These are phyloP conservation scores for Sugiyamaella xylanicola DNA, from an alignment of 1,139 yeast species.

Conservation along the genomic window DNA sequence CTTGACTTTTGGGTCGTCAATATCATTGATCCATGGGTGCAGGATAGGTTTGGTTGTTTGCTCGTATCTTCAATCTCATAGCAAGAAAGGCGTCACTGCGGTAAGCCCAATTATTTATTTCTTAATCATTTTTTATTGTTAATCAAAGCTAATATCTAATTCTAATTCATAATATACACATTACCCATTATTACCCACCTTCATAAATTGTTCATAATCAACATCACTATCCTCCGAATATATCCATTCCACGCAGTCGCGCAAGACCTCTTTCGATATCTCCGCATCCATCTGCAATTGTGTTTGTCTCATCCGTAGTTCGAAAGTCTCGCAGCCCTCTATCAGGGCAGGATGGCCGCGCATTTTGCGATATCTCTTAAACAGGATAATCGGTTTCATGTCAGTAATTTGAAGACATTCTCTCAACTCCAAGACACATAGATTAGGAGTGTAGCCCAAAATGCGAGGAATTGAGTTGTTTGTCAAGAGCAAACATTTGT, in stretches of 20 bases:
- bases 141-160: background rate
- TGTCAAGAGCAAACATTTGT: constrained; percentile 69
- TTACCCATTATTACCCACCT: background rate
- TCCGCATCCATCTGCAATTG: constrained; percentile 61
- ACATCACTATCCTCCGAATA: constrained; percentile 38
- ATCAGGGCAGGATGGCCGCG: constrained; percentile 59
- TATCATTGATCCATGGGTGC: constrained; percentile 12
- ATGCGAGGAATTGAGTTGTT: constrained; percentile 68
- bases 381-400: constrained; percentile 65
- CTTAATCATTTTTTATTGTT: background rate
- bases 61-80: constrained; percentile 7
- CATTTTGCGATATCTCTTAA: constrained; percentile 61
- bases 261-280: constrained; percentile 47
- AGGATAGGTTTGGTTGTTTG: constrained; percentile 1
- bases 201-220: constrained; percentile 11
- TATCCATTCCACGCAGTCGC: constrained; percentile 43
- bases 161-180: constrained; percentile 5
- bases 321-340: constrained; percentile 75
- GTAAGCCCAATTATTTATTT: background rate
- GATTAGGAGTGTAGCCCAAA: constrained; percentile 57
- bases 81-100: background rate
- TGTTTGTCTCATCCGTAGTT: constrained; percentile 59
- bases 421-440: constrained; percentile 78
- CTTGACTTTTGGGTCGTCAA: constrained; percentile 5
- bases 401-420: constrained; percentile 60